Conservation (phyloP, 345 rosid genomes). For the Heritiera littoralis region DNA sequence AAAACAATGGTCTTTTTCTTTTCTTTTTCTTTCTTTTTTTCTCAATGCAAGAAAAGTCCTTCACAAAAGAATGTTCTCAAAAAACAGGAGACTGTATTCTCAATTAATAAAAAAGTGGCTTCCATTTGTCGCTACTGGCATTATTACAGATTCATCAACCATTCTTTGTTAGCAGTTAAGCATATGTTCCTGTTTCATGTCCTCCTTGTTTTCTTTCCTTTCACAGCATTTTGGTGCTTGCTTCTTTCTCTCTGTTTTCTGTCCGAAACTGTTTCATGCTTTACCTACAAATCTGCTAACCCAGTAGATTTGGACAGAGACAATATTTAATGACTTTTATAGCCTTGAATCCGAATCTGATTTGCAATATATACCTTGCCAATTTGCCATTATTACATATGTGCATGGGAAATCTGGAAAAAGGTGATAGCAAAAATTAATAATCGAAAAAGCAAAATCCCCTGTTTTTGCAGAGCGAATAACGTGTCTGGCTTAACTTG, state of each 20-base stretch:
- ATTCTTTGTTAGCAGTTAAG: background rate
- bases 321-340: conserved; percentile 18
- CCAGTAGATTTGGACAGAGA: conserved; percentile 1
- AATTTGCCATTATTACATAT: too few relatives aligned
- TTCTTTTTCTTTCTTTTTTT: background rate
- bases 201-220: background rate
- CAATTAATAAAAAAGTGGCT: conserved; percentile 30
- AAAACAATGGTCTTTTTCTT: background rate
- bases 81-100: background rate
- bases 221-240: background rate
- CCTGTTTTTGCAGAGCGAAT: background rate
- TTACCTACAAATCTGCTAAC: conserved; percentile 29
- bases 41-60: conserved; percentile 14
- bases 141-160: conserved; percentile 14
- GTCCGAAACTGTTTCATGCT: conserved; percentile 24
- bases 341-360: background rate
- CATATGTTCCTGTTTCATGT: conserved; percentile 10
- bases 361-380: background rate
- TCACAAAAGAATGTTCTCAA: conserved; percentile 13
- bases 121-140: conserved; percentile 30
- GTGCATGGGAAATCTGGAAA: background rate
- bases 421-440: background rate
- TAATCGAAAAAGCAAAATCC: background rate
- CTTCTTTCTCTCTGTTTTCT: conserved; percentile 16
- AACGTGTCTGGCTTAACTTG: background rate